Base-by-base conservation (phyloP, 495 filamentous ascomycete species). In the Aspergillus incahuasiensis region DNA sequence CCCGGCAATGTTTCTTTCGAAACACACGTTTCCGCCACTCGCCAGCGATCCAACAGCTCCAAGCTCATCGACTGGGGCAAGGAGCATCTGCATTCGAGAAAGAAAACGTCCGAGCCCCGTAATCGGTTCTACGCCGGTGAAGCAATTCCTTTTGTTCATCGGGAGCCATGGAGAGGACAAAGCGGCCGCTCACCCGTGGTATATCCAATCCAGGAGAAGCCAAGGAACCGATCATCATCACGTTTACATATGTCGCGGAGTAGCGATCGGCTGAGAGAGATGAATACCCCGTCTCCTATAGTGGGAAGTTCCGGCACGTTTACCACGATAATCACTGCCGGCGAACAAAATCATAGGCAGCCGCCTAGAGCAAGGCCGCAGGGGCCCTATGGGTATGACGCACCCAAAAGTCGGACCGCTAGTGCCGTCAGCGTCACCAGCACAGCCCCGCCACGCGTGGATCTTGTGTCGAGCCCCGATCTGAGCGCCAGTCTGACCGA, bases 161-260 rank as follows among this genome's bases (percentile, higher is more conserved):
- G 70, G 49, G 73, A 77, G 48, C 75, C 75, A 43, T 82, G 79
- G 80, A 79, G 72, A 46, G 74, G 79, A 32, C 69, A 75, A 24
- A 78, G 71, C 59, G 78, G 78, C 45, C 77, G 78, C 22, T 59
- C 68, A 20, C 67, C 70, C 22, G 75, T 80, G 41, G 63, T 79
- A 12, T 53, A 54, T 12, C 68, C 68, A 20, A 62, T 70, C 25
- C 60, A 68, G 16, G 63, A 68, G 54, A 64, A 60, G 16, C 59
- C 50, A 48, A 57, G 55, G 48, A 53, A 52, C 4, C 59, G 60
- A 58, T 67, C 66, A 5, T 53, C 64, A 48, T 63, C 70, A 55
- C 67, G 64, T 46, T 49, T 58, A 38, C 55, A 44, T 16, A 32
- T 60, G 12, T 60, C 56, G 9, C 25, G 55, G 50, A 67, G 57